A percentile compares a stretch with the other conserved stretches of the same genome.
Evolutionary conservation across 345 rosid genomes (phyloP).

Genomic region (Excoecaria cochinchinensis): DNA sequence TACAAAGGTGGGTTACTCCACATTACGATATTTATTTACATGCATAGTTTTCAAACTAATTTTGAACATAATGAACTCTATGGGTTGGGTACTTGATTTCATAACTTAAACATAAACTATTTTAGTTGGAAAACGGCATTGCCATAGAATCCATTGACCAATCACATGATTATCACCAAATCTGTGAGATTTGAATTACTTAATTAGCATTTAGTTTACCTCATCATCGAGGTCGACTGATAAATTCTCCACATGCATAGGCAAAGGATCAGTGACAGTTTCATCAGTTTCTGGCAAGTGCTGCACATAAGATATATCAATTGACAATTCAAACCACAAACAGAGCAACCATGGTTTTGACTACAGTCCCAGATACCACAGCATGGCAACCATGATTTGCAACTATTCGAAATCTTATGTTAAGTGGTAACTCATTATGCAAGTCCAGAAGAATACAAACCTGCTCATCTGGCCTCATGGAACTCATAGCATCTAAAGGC

Average conservation of each 20-base stretch:
- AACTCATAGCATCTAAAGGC: conserved; percentile 23
- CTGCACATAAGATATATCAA: conserved; percentile 18
- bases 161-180: background rate
- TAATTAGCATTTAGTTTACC: conserved; percentile 29
- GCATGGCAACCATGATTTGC: background rate
- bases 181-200: conserved; percentile 2
- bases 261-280: conserved; percentile 26
- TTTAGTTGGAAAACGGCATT: background rate
- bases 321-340: conserved; percentile 12
- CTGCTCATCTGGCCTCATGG: conserved; percentile 35
- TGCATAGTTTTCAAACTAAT: background rate
- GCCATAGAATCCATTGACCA: background rate
- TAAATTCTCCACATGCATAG: conserved; percentile 33
- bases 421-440: too few relatives aligned
- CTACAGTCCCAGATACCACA: background rate
- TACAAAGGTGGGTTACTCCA: background rate
- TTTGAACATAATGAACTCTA: too few relatives aligned
- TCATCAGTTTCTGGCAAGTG: conserved; percentile 30
- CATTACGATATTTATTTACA: background rate
- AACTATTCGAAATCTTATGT: background rate
- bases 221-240: conserved; percentile 44
- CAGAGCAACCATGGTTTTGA: background rate
- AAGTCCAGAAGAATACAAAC: conserved; percentile 18
- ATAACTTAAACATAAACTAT: background rate
- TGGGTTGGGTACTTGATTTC: too few relatives aligned